phyloP scores from a whole-genome alignment of 805 yeast species.

The Kodamaea fukazawae region DNA sequence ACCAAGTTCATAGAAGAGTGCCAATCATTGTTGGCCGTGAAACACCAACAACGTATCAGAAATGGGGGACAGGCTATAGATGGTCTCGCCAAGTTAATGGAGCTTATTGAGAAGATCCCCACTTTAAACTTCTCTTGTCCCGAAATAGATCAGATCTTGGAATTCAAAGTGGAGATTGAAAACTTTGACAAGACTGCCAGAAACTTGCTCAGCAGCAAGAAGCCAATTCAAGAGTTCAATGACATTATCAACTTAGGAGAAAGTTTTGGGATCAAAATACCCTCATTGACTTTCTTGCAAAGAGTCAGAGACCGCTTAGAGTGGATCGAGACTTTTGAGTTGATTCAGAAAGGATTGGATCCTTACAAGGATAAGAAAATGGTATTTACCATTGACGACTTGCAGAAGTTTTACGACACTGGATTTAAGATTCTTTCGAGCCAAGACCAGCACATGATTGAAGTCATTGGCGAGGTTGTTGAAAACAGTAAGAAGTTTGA shows the following conservation, averaged over 20 bases:
- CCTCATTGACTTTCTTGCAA: slow-evolving; percentile 39
- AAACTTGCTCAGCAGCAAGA: slow-evolving; percentile 32
- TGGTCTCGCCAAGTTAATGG: slow-evolving; percentile 31
- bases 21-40: slow-evolving; percentile 49
- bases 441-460: slow-evolving; percentile 24
- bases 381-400: slow-evolving; percentile 30
- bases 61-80: slow-evolving; percentile 19
- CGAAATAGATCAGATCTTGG: slow-evolving; percentile 59
- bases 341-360: slow-evolving; percentile 40
- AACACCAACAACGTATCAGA: slow-evolving; percentile 49
- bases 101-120: slow-evolving; percentile 47
- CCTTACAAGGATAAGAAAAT: slow-evolving; percentile 37
- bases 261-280: slow-evolving; percentile 56
- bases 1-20: slow-evolving; percentile 55
- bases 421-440: slow-evolving; percentile 26
- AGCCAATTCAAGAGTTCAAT: slow-evolving; percentile 43
- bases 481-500: slow-evolving; percentile 25
- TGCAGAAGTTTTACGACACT: slow-evolving; percentile 24
- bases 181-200: slow-evolving; percentile 50
- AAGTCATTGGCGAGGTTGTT: slow-evolving; percentile 32
- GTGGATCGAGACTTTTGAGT: slow-evolving; percentile 32
- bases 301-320: slow-evolving; percentile 33
- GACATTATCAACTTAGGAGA: slow-evolving; percentile 57
- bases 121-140: slow-evolving; percentile 49
- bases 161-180: slow-evolving; percentile 50